These are phyloP conservation scores for Blastobotrys aristatus DNA, from an alignment of 1,139 yeast genomes.

Conservation along the genomic window DNA sequence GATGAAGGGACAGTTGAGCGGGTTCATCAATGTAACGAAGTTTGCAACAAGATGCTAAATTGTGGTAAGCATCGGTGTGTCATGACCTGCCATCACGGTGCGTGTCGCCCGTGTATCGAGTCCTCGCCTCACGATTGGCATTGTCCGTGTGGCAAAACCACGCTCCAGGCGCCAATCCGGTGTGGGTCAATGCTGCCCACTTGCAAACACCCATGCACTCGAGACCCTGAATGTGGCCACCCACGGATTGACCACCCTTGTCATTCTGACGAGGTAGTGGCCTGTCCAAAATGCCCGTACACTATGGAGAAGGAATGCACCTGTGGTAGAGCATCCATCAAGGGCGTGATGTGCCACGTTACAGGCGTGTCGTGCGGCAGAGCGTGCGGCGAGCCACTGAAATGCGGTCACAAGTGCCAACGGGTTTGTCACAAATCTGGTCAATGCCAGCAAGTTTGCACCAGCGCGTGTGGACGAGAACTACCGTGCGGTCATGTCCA, in stretches of 20 bases:
- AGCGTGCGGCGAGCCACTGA: constrained; percentile 51
- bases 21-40: constrained; percentile 66
- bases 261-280: constrained; percentile 47
- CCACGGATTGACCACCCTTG: constrained; percentile 67
- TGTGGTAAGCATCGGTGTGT: constrained; percentile 76
- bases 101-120: constrained; percentile 80
- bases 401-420: constrained; percentile 70
- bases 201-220: constrained; percentile 65
- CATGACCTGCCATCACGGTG: constrained; percentile 76
- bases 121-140: constrained; percentile 75
- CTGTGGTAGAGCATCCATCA: constrained; percentile 60
- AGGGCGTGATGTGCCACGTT: constrained; percentile 70
- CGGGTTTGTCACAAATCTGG: constrained; percentile 49
- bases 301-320: constrained; percentile 60
- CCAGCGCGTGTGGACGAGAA: constrained; percentile 51
- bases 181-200: constrained; percentile 72
- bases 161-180: constrained; percentile 78
- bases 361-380: constrained; percentile 67
- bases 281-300: constrained; percentile 76
- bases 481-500: constrained; percentile 68
- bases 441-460: constrained; percentile 28
- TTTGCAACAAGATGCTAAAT: constrained; percentile 59
- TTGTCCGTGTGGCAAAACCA: constrained; percentile 82
- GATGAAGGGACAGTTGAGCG: constrained; percentile 56
- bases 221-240: constrained; percentile 70